Conservation (phyloP, 768 basidiomycete genomes). For the Trametes cinnabarina region DNA sequence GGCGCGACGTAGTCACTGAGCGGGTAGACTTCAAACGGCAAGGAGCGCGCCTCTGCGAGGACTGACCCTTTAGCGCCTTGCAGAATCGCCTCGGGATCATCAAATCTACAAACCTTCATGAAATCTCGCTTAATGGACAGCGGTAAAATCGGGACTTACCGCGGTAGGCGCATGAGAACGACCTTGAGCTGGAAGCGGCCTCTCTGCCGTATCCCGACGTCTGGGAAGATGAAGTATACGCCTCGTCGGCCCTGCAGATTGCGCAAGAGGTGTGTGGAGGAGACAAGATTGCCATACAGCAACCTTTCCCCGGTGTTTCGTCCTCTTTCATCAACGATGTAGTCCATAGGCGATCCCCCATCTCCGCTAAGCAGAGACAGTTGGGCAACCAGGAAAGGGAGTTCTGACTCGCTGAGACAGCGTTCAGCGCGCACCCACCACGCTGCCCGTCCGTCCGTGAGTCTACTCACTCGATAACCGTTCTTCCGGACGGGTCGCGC, state of each 20-base stretch:
- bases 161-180: conserved; percentile 69
- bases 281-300: conserved; percentile 83
- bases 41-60: conserved; percentile 71
- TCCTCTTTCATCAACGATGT: conserved; percentile 54
- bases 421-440: conserved; percentile 8
- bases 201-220: conserved; percentile 79
- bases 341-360: conserved; percentile 60
- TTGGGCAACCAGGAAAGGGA: conserved; percentile 86
- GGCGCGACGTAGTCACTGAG: conserved; percentile 75
- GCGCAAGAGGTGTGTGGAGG: conserved; percentile 74
- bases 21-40: conserved; percentile 75
- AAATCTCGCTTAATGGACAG: neutral
- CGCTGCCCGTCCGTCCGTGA: neutral
- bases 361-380: conserved; percentile 73
- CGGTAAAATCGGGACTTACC: conserved; percentile 50
- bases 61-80: conserved; percentile 57
- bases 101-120: conserved; percentile 36
- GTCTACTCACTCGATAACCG: conserved; percentile 71
- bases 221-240: conserved; percentile 88
- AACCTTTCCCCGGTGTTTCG: conserved; percentile 52
- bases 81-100: conserved; percentile 48
- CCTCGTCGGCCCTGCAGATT: conserved; percentile 79
- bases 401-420: conserved; percentile 67
- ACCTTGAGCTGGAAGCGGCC: conserved; percentile 77
- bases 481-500: conserved; percentile 67